phyloP scores from a whole-genome alignment of 202 grass and related monocot genomes.

The Zizania palustris region DNA sequence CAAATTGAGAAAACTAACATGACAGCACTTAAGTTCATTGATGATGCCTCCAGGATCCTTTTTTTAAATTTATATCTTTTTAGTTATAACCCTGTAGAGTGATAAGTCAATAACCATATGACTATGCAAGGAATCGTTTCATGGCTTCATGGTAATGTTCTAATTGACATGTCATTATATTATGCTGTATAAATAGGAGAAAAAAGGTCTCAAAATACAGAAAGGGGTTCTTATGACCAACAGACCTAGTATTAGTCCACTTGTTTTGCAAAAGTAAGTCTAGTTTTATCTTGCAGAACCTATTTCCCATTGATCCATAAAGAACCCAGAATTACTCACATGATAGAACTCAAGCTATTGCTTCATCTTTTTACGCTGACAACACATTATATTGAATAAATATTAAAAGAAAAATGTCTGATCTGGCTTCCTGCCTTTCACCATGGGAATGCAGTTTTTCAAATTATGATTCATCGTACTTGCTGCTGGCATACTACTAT shows the following conservation, averaged over 20 bases:
- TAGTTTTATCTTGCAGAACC: background rate
- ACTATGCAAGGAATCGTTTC: background rate
- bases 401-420: background rate
- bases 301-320: background rate
- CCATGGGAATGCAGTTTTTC: background rate
- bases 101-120: background rate
- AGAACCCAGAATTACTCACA: background rate
- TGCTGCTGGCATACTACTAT: background rate
- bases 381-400: background rate
- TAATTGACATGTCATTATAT: background rate
- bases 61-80: too few species aligned
- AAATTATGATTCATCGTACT: conserved; percentile 20
- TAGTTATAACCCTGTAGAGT: too few species aligned
- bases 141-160: background rate
- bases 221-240: background rate
- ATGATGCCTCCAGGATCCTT: too few species aligned
- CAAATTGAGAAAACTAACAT: too few species aligned
- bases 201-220: background rate
- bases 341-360: background rate
- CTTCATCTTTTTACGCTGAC: background rate
- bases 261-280: background rate
- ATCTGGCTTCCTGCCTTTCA: background rate
- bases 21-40: too few species aligned
- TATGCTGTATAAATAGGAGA: conserved; percentile 13
- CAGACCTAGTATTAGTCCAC: background rate